Evolutionary conservation across 306 rosid species (phyloP), one percentile per base, ranked within the genome.

Genomic region (Albizia julibrissin): DNA sequence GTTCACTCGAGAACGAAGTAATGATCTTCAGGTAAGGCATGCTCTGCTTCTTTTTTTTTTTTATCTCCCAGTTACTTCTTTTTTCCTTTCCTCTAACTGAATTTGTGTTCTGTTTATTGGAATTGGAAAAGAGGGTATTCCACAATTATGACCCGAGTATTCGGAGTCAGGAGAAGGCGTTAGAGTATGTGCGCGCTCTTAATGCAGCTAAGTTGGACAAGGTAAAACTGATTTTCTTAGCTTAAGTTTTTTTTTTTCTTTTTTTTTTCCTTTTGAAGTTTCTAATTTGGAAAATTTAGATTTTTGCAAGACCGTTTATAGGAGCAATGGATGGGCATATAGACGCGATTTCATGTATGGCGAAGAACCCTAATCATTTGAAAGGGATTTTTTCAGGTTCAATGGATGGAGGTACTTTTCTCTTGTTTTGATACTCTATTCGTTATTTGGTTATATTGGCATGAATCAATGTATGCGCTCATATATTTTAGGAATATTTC

Each of bases 251-350:
- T n/a, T 16, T 33, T 74, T 27, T 66, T 42, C 46, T 19, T n/a
- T 81, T 54, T n/a, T 16, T 33, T 74, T 27, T 66, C 10, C 46
- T 19, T 66, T n/a, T 70, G 18, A 22, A 59, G 40, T 34, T 79
- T 24, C 8, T 85, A 73, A 61, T 44, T 58, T 13, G 50, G 81
- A 69, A 84, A 29, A 37, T 74, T 39, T 86, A 95, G 99, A 92
- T 95, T 70, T 95, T 93, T 80, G 99, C 98, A 18, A 91, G 89
- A 84, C 99, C 99, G 42, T 95, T 95, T 87, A 56, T 95, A 1
- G 97, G 98, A 80, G 98, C 98, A 47, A 89, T 95, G 98, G 99
- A 95, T 76, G 98, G 98, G 61, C 99, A 95, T 90, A 42, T 42
- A 8, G 99, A 95, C n/a, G 87, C 97, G 3, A 44, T 95, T 81